Percentiles rank a stretch among this genome's conserved stretches.
Conservation (phyloP, 495 filamentous ascomycete genomes). For the Aspergillus steynii region DNA sequence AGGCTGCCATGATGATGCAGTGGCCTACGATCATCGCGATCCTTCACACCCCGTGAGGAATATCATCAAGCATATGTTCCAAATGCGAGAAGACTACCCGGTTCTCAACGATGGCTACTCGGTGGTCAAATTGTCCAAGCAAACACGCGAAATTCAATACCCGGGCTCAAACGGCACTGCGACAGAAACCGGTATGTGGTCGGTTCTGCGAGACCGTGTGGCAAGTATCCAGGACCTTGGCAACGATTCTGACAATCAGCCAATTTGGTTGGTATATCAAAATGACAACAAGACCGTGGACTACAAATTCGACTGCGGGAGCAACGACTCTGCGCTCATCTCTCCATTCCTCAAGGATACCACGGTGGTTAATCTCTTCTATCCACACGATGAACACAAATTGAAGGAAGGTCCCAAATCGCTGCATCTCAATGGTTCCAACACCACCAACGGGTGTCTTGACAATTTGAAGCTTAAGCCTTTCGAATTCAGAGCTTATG, state of each 20-base stretch:
- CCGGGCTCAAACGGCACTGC: conserved; percentile 54
- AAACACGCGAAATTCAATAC: conserved; percentile 52
- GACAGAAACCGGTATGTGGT: conserved; percentile 71
- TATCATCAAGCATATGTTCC: conserved; percentile 67
- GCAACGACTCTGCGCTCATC: conserved; percentile 50
- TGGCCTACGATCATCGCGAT: conserved; percentile 68
- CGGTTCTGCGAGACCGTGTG: conserved; percentile 54
- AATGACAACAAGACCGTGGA: conserved; percentile 58
- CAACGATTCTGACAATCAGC: conserved; percentile 46
- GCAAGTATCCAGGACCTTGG: conserved; percentile 53
- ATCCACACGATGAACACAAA: conserved; percentile 58
- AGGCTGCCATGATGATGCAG: conserved; percentile 60
- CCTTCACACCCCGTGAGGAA: conserved; percentile 67
- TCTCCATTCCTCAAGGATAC: conserved; percentile 57
- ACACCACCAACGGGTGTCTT: conserved; percentile 57
- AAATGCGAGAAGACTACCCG: conserved; percentile 58
- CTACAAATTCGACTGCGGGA: conserved; percentile 62
- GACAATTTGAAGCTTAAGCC: conserved; percentile 51
- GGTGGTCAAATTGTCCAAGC: conserved; percentile 60
- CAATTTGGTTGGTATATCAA: conserved; percentile 67
- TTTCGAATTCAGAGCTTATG: conserved; percentile 65
- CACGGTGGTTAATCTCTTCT: conserved; percentile 68
- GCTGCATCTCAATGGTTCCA: conserved; percentile 46
- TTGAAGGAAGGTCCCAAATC: conserved; percentile 41
- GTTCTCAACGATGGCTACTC: conserved; percentile 66